Base-by-base conservation (phyloP, 306 rosid species). In the Hippophae tibetana region DNA sequence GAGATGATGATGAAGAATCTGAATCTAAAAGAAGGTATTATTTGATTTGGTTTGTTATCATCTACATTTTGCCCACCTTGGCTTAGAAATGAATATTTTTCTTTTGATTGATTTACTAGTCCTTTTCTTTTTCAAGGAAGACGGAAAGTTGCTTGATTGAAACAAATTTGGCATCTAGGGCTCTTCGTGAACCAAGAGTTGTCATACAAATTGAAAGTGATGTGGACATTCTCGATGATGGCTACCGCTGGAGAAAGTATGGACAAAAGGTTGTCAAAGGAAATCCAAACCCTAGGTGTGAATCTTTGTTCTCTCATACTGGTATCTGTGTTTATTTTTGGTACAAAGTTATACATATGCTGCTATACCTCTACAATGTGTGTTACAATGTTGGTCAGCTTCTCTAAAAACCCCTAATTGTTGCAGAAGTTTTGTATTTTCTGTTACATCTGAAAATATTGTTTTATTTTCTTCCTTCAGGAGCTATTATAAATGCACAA, bases 221-320 rank as follows among this genome's bases (percentile, higher is more conserved):
- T 7, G 62, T 81, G 0, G 97, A 84, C 77, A 81, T 87, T 57
- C 94, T 90, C 66, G 97, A 90, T 43, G 97, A 87, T 62, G 97
- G 94, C 45, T 90, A 90, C 50, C 95, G 95, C 50, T 90, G 97
- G 97, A 82, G 97, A 40, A 90, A 86, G 73, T 86, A 86, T 68
- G 97, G 97, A n/a, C 90, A 86, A 60, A 90, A 90, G 62, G 94
- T 90, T 67, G 95, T 90, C 66, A 86, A 90, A 68, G 97, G 97
- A 78, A 90, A 90, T 70, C 90, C 97, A 64, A 90, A 90, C 55
- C 97, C 97, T 2, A 90, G 97, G 97, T 90, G 73, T 25, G n/a
- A 31, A 18, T 18, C 23, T 18, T 18, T 18, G 23, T 18, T 18
- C 23, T 18, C 23, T 18, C 23, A 18, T 18, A 18, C 23, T 18